Conservation (phyloP, 1,284 basidiomycete species). For the Coniferiporia sulphurascens region DNA sequence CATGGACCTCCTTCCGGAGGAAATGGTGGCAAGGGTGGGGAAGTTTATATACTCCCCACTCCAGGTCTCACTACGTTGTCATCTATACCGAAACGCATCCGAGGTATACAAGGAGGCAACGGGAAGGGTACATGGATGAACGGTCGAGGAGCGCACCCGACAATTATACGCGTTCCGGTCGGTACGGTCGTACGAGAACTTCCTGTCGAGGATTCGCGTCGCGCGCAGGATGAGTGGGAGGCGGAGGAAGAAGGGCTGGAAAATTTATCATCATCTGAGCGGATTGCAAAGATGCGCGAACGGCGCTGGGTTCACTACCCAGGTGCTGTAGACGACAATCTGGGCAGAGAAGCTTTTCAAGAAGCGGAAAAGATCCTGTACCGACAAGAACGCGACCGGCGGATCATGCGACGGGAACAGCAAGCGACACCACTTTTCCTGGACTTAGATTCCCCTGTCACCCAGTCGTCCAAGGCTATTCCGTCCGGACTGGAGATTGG, state of each 20-base stretch:
- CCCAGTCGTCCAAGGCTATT: slow-evolving; percentile 13
- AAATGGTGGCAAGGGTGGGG: slow-evolving; percentile 83
- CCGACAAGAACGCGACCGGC: slow-evolving; percentile 58
- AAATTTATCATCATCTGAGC: slow-evolving; percentile 43
- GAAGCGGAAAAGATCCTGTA: slow-evolving; percentile 67
- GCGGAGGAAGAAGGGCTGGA: slow-evolving; percentile 57
- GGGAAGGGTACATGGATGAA: slow-evolving; percentile 85
- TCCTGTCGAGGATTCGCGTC: slow-evolving; percentile 53
- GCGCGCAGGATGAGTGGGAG: slow-evolving; percentile 61
- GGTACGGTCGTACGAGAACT: slow-evolving; percentile 86
- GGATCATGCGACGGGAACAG: slow-evolving; percentile 41
- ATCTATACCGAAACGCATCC: slow-evolving; percentile 62
- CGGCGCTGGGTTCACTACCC: slow-evolving; percentile 81
- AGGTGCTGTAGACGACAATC: slow-evolving; percentile 54
- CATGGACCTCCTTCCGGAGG: slow-evolving; percentile 87
- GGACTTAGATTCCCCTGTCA: slow-evolving; percentile 53
- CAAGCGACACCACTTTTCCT: slow-evolving; percentile 45
- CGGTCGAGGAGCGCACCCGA: slow-evolving; percentile 70
- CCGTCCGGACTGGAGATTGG: slow-evolving; percentile 62
- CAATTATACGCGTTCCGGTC: slow-evolving; percentile 76
- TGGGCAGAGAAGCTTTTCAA: slow-evolving; percentile 61
- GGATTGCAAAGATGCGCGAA: slow-evolving; percentile 55
- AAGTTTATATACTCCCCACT: slow-evolving; percentile 79
- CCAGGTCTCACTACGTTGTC: slow-evolving; percentile 74
- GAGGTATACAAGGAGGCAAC: slow-evolving; percentile 60